Evolutionary conservation across 176 grass and related monocot species (phyloP).

Genomic region (Triticum urartu): DNA sequence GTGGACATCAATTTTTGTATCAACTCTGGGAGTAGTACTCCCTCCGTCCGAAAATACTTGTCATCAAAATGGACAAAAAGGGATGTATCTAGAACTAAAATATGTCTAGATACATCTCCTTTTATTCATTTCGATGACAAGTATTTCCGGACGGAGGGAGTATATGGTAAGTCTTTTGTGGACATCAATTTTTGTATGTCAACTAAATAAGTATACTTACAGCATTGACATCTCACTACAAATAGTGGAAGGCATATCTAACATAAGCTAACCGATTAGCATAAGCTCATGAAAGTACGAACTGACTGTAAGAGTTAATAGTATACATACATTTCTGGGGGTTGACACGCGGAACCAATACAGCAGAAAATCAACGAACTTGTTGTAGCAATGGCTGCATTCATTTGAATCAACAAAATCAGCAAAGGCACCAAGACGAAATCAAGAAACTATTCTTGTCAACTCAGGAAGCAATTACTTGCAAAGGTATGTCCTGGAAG

Average conservation of each 20-base stretch:
- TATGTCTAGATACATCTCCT: too few relatives aligned
- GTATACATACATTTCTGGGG: conserved; percentile 64
- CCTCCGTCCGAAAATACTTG: too few relatives aligned
- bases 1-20: neutral
- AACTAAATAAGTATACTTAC: neutral
- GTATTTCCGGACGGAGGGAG: too few relatives aligned
- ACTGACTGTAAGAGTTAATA: neutral
- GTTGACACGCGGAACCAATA: conserved; percentile 84
- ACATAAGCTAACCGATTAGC: neutral
- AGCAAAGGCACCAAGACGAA: conserved; percentile 26
- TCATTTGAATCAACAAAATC: conserved; percentile 39
- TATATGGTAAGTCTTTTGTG: conserved; percentile 23
- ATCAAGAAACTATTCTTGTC: neutral
- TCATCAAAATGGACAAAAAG: too few relatives aligned
- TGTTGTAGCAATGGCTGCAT: conserved; percentile 85
- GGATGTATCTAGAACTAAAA: too few relatives aligned
- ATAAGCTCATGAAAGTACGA: conserved; percentile 3
- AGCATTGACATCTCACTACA: neutral
- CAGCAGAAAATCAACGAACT: conserved; percentile 71
- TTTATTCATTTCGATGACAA: too few relatives aligned
- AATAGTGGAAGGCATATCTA: neutral
- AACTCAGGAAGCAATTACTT: conserved; percentile 55
- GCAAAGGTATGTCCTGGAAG: conserved; percentile 70
- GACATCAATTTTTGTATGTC: neutral
- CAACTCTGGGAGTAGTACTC: neutral